Base-by-base conservation (phyloP, 495 filamentous ascomycete genomes). In the Xylona heveae region DNA sequence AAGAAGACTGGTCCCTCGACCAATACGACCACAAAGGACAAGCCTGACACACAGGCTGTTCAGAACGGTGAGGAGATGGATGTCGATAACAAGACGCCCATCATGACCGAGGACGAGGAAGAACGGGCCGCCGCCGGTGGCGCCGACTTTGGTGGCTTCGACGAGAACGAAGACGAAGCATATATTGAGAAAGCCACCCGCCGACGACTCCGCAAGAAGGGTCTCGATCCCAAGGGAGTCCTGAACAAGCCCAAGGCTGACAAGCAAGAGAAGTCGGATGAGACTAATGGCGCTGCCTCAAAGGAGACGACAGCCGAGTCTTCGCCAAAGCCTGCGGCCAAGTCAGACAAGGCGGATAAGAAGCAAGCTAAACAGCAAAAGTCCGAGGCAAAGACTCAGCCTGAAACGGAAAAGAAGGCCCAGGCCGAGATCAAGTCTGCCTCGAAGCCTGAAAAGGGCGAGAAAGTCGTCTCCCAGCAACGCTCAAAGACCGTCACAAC, bases 1-100 rank as follows among this genome's bases (percentile, higher is more conserved):
- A 85, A 90, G 57, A 97, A 97, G 67, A 67, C 65, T 19, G 88
- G 68, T 8, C 77, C 76, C 0, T 78, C 73, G 8, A 35, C 42
- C 14, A 40, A 41, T 27, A 45, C 35, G 12, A 18, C 40, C 14
- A 39, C 41, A 17, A 24, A 39, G 2, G 38, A 26, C 13, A 34
- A 43, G 25, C 42, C 42, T 5, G 44, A 36, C 35, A 13, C 33
- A 9, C 42, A 41, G 19, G 37, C 39, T 12, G 43, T 47, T n/a
- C 48, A 49, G 22, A 10, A 40, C 16, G 28, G 44, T n/a, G 41
- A 49, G 23, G 45, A 39, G 10, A 42, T 51, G 30, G 28, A 37
- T 14, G 38, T 53, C 17, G 64, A 66, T 42, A 57, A 55, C 42
- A 57, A 57, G 44, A 61, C 55, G 12, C 62, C 64, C 0, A 58